Evolutionary conservation across 139 green algal genomes (phyloP), one percentile per base, ranked within the genome.

Genomic region (Picochlorum sp.): DNA sequence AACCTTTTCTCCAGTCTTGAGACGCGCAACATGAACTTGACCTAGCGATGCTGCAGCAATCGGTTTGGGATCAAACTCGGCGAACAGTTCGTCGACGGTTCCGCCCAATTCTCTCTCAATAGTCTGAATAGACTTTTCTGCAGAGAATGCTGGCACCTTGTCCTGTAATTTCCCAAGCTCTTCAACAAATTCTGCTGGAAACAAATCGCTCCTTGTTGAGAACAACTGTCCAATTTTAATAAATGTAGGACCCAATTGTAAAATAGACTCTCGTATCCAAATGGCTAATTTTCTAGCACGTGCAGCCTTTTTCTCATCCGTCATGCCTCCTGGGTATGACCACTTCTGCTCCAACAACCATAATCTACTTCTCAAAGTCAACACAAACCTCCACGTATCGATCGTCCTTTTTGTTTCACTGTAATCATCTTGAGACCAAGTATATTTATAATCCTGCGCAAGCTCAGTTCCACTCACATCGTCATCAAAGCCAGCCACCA

Each of bases 161-260:
- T 99, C 94, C 86, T 97, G 84, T 66, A 99, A 82, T 76, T 95
- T 89, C 70, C 90, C 83, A 24, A 99, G 87, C 83, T 99, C 90
- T 61, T 91, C 82, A 47, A 97, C 84, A 76, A 96, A 98, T 79
- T 98, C 94, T 8, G 80, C 76, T 9, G 83, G 76, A 45, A 99
- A 84, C 38, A 99, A 82, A 58, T 99, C 94, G 65, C 94, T 89
- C 44, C 94, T 84, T 8, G 94, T 99, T 52, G 71, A 88, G 82
- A 99, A 99, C 73, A 98, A 90, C 80, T 97, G 91, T 0, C 74
- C 77, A 34, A 92, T 70, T 79, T 92, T 96, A 74, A 95, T 96
- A 80, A 96, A 95, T 8, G 89, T 95, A 14, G 87, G 87, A 3
- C 92, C 92, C 61, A 98, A 77, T 24, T 79, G 74, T 30, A 98